phyloP scores from a whole-genome alignment of 2,329 filamentous ascomycete species.

The Trichoderma hamatum region DNA sequence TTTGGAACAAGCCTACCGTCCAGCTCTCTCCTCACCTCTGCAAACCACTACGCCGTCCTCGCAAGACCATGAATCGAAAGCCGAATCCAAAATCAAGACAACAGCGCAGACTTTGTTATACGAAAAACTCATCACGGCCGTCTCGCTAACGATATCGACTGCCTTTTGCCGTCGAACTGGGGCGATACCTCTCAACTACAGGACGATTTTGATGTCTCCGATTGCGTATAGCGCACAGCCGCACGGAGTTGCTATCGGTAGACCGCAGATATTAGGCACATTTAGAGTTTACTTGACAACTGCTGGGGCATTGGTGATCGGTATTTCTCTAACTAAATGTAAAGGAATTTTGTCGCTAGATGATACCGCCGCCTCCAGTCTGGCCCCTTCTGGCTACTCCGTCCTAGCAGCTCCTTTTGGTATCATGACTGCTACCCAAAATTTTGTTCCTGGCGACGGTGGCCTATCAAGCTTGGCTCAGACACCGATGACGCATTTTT shows the following conservation, averaged over 20 bases:
- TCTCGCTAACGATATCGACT: conserved; percentile 54
- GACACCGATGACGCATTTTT: conserved; percentile 56
- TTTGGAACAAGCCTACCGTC: conserved; percentile 43
- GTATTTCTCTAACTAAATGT: conserved; percentile 52
- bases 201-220: conserved; percentile 53
- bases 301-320: conserved; percentile 56
- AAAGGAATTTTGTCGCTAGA: conserved; percentile 52
- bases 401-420: conserved; percentile 61
- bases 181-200: conserved; percentile 57
- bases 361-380: conserved; percentile 45
- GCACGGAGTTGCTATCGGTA: conserved; percentile 30
- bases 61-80: conserved; percentile 35
- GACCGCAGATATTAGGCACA: conserved; percentile 48
- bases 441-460: conserved; percentile 28
- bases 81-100: conserved; percentile 33
- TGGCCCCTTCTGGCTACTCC: conserved; percentile 47
- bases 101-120: conserved; percentile 49
- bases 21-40: conserved; percentile 25
- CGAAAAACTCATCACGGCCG: conserved; percentile 58
- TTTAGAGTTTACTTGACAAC: conserved; percentile 60
- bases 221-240: conserved; percentile 27
- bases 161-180: conserved; percentile 53
- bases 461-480: conserved; percentile 47
- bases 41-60: conserved; percentile 19
- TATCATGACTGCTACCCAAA: conserved; percentile 39